These are phyloP conservation scores for Triticum turgidum DNA, from an alignment of 176 grass and related monocot species.

Conservation along the genomic window DNA sequence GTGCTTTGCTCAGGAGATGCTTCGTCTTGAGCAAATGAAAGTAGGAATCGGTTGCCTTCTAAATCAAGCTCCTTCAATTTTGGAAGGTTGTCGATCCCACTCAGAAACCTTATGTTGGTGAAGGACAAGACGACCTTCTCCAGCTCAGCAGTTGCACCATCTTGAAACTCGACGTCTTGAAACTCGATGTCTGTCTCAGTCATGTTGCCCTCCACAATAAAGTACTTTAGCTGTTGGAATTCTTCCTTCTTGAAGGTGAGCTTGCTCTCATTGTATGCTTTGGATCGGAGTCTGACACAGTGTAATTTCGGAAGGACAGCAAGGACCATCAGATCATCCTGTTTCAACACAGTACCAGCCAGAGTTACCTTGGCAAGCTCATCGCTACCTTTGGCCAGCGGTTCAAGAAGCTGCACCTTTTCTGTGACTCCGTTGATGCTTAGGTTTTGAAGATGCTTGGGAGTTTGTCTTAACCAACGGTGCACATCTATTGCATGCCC, in stretches of 20 bases:
- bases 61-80: not conserved
- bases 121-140: not conserved
- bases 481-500: too few relatives aligned
- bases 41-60: not conserved
- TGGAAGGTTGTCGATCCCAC: not conserved
- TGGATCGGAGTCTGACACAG: not conserved
- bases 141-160: not conserved
- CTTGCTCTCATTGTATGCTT: not conserved
- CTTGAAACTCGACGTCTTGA: not conserved
- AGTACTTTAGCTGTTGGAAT: not conserved
- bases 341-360: not conserved
- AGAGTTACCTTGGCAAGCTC: slow-evolving; percentile 31
- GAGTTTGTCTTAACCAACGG: not conserved
- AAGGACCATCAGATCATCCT: not conserved
- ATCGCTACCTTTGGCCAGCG: accelerated
- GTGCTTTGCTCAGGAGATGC: not conserved
- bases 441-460: slow-evolving; percentile 24
- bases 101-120: not conserved
- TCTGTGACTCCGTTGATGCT: not conserved
- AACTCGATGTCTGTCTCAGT: not conserved
- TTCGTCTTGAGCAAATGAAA: not conserved
- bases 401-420: not conserved
- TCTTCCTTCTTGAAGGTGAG: not conserved
- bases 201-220: not conserved
- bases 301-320: not conserved